Conservation (phyloP, 495 filamentous ascomycete genomes). For the Penicillium malachiteum region DNA sequence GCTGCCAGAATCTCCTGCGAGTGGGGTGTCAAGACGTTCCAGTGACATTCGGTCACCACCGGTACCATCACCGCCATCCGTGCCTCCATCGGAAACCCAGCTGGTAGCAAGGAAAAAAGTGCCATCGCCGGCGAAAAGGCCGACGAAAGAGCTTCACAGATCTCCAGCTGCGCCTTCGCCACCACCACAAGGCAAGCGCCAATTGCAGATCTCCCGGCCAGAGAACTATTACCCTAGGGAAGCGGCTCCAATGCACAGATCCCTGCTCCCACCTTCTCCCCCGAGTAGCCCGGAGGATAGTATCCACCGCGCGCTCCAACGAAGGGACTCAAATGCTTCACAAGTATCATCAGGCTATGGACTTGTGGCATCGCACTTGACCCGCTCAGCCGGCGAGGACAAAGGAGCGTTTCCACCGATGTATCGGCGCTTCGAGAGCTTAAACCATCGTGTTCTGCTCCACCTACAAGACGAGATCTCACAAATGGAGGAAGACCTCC, state of each 20-base stretch:
- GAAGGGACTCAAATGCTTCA: conserved; percentile 25
- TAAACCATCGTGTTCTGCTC: conserved; percentile 83
- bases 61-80: conserved; percentile 23
- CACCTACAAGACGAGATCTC: conserved; percentile 85
- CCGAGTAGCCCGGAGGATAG: conserved; percentile 40
- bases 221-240: conserved; percentile 33
- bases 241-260: conserved; percentile 19
- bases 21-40: conserved; percentile 9
- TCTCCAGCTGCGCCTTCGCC: conserved; percentile 10
- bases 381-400: conserved; percentile 34
- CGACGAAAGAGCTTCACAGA: conserved; percentile 13
- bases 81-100: conserved; percentile 22
- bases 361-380: conserved; percentile 61
- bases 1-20: background rate
- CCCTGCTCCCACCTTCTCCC: conserved; percentile 37
- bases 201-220: conserved; percentile 22
- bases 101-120: conserved; percentile 17
- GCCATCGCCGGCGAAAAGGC: conserved; percentile 16
- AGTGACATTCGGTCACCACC: conserved; percentile 22
- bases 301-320: conserved; percentile 23
- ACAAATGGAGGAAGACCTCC: conserved; percentile 73
- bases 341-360: conserved; percentile 61
- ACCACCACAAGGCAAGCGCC: conserved; percentile 6
- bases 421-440: conserved; percentile 78
- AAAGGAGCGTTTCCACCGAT: conserved; percentile 58